Evolutionary conservation across 176 grass and related monocot genomes (phyloP).

Genomic region (Themeda triandra): DNA sequence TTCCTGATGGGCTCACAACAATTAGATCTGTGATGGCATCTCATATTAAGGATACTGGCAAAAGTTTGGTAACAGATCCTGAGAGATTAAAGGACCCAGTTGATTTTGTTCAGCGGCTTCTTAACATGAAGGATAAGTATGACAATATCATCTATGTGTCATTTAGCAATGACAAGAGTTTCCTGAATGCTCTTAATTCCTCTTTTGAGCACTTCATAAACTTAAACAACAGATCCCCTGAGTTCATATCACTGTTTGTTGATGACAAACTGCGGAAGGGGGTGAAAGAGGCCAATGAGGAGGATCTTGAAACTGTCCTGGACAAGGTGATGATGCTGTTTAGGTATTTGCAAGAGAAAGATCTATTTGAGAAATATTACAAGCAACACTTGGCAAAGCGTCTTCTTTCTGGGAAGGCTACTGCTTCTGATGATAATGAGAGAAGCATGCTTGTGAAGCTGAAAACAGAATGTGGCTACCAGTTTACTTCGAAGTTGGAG

Average conservation of each 20-base stretch:
- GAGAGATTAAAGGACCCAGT: slow-evolving; percentile 81
- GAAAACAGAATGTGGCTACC: slow-evolving; percentile 80
- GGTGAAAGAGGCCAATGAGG: slow-evolving; percentile 67
- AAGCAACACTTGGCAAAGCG: slow-evolving; percentile 77
- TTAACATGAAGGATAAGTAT: slow-evolving; percentile 74
- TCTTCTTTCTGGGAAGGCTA: slow-evolving; percentile 53
- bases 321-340: slow-evolving; percentile 85
- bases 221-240: slow-evolving; percentile 76
- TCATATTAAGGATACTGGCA: slow-evolving; percentile 72
- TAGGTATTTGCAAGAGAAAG: slow-evolving; percentile 87
- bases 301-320: slow-evolving; percentile 68
- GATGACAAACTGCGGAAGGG: slow-evolving; percentile 87
- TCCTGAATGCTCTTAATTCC: slow-evolving; percentile 72
- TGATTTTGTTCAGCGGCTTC: slow-evolving; percentile 74
- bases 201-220: slow-evolving; percentile 88
- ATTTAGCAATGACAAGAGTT: slow-evolving; percentile 76
- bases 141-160: slow-evolving; percentile 64
- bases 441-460: slow-evolving; percentile 79
- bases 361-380: slow-evolving; percentile 89
- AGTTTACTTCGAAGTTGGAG: slow-evolving; percentile 87
- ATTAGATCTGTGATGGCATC: slow-evolving; percentile 72
- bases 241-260: slow-evolving; percentile 86
- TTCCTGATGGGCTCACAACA: slow-evolving; percentile 50
- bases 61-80: slow-evolving; percentile 69
- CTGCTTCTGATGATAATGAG: slow-evolving; percentile 70